These are phyloP conservation scores for Geranium brycei DNA, from an alignment of 345 rosid genomes.

Conservation along the genomic window DNA sequence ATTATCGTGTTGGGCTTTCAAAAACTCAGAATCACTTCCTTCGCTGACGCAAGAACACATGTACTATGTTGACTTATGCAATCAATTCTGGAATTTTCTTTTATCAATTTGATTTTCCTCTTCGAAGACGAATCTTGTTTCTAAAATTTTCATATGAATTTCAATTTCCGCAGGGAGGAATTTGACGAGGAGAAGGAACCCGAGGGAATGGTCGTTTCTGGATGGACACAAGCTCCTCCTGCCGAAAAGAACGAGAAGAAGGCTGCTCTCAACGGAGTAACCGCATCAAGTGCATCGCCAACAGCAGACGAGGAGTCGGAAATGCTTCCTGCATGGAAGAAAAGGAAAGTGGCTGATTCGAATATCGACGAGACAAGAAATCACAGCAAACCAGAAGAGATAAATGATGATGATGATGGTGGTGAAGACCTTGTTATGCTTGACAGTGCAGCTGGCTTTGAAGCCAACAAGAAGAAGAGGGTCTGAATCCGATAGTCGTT, in stretches of 20 bases:
- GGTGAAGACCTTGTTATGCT: conserved; percentile 42
- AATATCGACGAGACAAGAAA: conserved; percentile 11
- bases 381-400: conserved; percentile 30
- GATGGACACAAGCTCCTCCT: conserved; percentile 59
- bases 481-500: conserved; percentile 28
- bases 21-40: too few relatives aligned
- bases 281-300: conserved; percentile 34
- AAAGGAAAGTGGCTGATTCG: conserved; percentile 12
- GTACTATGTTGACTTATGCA: too few relatives aligned
- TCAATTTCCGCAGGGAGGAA: conserved; percentile 45
- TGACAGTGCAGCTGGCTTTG: conserved; percentile 18
- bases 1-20: too few relatives aligned
- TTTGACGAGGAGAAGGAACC: conserved; percentile 96
- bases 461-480: conserved; percentile 36
- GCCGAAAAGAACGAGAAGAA: conserved; percentile 27
- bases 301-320: background rate
- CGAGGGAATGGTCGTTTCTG: conserved; percentile 83
- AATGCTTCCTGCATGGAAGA: conserved; percentile 4
- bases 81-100: too few relatives aligned
- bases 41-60: too few relatives aligned
- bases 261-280: conserved; percentile 31
- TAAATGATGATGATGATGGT: conserved; percentile 27
- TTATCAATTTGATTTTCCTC: background rate
- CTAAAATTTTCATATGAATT: background rate
- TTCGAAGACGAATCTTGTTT: too few relatives aligned